A percentile compares a stretch with the other conserved stretches of the same genome.
phyloP scores from a whole-genome alignment of 768 basidiomycete species.

The Asterophora lycoperdoides region DNA sequence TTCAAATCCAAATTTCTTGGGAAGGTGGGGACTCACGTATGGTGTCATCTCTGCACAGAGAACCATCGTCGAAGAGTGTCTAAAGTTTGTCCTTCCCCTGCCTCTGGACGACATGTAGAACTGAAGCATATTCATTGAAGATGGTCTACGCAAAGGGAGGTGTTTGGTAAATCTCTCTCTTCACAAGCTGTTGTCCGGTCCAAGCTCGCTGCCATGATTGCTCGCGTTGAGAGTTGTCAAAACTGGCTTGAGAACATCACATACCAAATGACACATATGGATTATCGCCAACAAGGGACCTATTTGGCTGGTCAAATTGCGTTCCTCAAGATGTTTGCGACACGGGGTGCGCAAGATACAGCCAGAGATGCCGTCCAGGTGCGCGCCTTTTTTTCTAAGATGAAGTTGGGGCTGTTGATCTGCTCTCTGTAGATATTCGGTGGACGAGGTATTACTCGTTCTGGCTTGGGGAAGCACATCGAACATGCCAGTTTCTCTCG shows the following conservation, averaged over 20 bases:
- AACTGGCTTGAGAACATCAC: constrained; percentile 81
- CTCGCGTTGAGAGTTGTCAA: constrained; percentile 59
- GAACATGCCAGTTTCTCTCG: constrained; percentile 52
- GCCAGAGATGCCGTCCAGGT: constrained; percentile 46
- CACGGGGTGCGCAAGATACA: constrained; percentile 59
- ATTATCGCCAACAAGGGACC: constrained; percentile 68
- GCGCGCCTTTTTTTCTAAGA: background rate
- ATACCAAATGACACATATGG: constrained; percentile 84
- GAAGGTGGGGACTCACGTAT: constrained; percentile 16
- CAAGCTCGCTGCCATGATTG: constrained; percentile 87
- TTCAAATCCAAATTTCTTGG: background rate
- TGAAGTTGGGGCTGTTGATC: background rate
- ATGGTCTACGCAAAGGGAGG: constrained; percentile 84
- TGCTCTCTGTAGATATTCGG: constrained; percentile 69
- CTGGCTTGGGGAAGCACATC: constrained; percentile 74
- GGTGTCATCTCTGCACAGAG: constrained; percentile 37
- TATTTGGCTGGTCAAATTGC: constrained; percentile 74
- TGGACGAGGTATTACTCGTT: constrained; percentile 80
- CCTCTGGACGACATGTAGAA: background rate
- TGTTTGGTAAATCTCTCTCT: constrained; percentile 81
- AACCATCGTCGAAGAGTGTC: constrained; percentile 68
- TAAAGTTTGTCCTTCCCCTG: constrained; percentile 47
- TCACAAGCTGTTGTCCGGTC: constrained; percentile 82
- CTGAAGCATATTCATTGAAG: constrained; percentile 25
- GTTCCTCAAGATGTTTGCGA: constrained; percentile 64